phyloP scores from a whole-genome alignment of 176 grass and related monocot species.

The Eleusine indica region DNA sequence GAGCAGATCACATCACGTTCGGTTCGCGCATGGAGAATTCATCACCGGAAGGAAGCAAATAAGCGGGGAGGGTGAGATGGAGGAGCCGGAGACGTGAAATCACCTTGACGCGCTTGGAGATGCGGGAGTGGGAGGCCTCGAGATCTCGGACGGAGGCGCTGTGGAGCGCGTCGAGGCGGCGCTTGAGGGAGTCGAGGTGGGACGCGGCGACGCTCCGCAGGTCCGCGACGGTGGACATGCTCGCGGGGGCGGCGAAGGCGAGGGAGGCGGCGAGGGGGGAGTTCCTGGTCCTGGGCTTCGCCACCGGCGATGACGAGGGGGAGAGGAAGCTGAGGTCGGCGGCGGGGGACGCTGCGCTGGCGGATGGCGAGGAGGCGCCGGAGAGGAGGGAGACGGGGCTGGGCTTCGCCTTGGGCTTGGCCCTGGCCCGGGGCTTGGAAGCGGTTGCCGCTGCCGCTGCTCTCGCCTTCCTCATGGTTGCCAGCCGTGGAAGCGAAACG shows the following conservation, averaged over 20 bases:
- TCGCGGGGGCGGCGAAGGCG: background rate
- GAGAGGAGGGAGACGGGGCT: slow-evolving; percentile 37
- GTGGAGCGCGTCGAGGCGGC: slow-evolving; percentile 55
- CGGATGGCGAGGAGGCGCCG: slow-evolving; percentile 25
- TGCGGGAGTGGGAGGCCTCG: slow-evolving; percentile 52
- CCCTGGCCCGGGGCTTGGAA: slow-evolving; percentile 17
- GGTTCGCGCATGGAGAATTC: background rate
- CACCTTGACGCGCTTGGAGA: slow-evolving; percentile 76
- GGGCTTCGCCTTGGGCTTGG: slow-evolving; percentile 42
- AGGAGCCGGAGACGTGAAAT: background rate
- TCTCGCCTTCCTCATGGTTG: slow-evolving; percentile 42
- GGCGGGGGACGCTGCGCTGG: background rate
- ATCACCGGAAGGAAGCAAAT: background rate
- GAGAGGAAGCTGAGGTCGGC: slow-evolving; percentile 42
- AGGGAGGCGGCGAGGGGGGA: slow-evolving; percentile 7
- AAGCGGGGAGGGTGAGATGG: background rate
- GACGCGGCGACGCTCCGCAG: slow-evolving; percentile 51
- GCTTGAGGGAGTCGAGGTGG: slow-evolving; percentile 54
- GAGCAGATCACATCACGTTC: background rate
- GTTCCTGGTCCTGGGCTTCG: slow-evolving; percentile 10
- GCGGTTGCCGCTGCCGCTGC: background rate
- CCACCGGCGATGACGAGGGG: background rate
- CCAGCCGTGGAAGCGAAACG: background rate
- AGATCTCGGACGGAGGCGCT: slow-evolving; percentile 36
- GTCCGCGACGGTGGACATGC: slow-evolving; percentile 40